Conservation (phyloP, 768 basidiomycete species). For the Hysterangium stoloniferum region DNA sequence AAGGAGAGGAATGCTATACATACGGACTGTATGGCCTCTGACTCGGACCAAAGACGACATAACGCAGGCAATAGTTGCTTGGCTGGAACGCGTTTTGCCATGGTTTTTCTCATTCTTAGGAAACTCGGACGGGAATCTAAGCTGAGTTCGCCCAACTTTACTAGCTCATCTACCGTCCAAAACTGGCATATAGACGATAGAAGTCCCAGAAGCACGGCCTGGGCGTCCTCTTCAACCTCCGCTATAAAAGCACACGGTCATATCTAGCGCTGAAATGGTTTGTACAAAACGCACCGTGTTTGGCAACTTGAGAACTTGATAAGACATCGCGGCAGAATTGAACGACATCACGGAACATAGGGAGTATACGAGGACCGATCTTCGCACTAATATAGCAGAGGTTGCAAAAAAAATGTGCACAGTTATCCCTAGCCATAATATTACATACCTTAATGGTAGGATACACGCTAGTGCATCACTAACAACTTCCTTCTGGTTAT, state of each 20-base stretch:
- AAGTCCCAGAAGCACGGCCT: constrained; percentile 54
- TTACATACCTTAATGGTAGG: constrained; percentile 52
- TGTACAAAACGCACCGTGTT: constrained; percentile 2
- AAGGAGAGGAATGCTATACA: background rate
- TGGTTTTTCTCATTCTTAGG: constrained; percentile 45
- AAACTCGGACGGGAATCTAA: constrained; percentile 36
- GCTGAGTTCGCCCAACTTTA: constrained; percentile 47
- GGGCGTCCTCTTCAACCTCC: constrained; percentile 30
- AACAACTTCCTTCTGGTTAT: constrained; percentile 27
- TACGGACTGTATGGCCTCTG: constrained; percentile 12
- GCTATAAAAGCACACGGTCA: constrained; percentile 13
- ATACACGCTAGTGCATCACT: constrained; percentile 46
- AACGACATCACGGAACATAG: constrained; percentile 69
- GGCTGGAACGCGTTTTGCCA: constrained; percentile 64
- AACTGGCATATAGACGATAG: constrained; percentile 76
- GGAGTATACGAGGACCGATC: constrained; percentile 84
- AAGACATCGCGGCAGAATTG: constrained; percentile 38
- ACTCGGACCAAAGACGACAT: constrained; percentile 44
- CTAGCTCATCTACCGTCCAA: constrained; percentile 57
- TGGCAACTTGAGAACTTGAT: background rate
- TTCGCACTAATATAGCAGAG: constrained; percentile 40
- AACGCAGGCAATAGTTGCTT: constrained; percentile 63
- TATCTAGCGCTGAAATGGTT: background rate
- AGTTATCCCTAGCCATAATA: background rate
- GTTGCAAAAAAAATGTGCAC: constrained; percentile 10